Percentiles rank a stretch among this genome's conserved stretches.
phyloP scores from a whole-genome alignment of 257 asterid genomes.

The Coffea canephora region DNA sequence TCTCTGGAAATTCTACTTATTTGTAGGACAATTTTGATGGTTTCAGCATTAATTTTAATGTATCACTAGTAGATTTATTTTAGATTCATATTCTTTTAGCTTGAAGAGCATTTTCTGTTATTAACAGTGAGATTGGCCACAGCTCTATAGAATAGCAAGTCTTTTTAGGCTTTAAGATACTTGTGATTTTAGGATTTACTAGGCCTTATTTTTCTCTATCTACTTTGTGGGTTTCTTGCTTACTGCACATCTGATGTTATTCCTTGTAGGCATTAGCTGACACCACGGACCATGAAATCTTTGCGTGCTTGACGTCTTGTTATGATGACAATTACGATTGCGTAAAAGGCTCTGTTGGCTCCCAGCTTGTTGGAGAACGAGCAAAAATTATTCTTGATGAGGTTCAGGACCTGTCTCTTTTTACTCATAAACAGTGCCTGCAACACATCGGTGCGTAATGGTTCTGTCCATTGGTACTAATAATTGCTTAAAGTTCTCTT shows the following conservation, averaged over 20 bases:
- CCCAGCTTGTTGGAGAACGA: slow-evolving; percentile 91
- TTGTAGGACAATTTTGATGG: too few species aligned
- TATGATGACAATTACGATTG: slow-evolving; percentile 65
- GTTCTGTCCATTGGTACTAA: slow-evolving; percentile 7
- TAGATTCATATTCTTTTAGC: too few species aligned
- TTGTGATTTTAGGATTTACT: too few species aligned
- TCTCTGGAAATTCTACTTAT: neutral
- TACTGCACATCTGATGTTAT: slow-evolving; percentile 16
- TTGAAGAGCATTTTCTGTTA: too few species aligned
- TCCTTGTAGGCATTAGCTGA: slow-evolving; percentile 69
- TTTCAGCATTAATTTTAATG: too few species aligned
- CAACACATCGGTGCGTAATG: slow-evolving; percentile 71
- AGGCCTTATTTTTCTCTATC: neutral
- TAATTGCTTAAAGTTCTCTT: slow-evolving; percentile 11
- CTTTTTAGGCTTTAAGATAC: too few species aligned
- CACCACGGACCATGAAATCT: slow-evolving; percentile 84
- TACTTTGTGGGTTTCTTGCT: slow-evolving; percentile 16
- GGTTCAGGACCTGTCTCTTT: slow-evolving; percentile 62
- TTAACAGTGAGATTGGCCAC: too few species aligned
- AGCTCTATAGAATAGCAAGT: too few species aligned
- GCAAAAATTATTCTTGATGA: slow-evolving; percentile 89
- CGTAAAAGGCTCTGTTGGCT: slow-evolving; percentile 86
- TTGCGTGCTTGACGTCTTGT: slow-evolving; percentile 73
- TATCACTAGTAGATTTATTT: too few species aligned
- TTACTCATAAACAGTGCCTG: slow-evolving; percentile 72